phyloP scores from a whole-genome alignment of 1,284 basidiomycete species.

The Ceratorhiza oryzae-sativae region DNA sequence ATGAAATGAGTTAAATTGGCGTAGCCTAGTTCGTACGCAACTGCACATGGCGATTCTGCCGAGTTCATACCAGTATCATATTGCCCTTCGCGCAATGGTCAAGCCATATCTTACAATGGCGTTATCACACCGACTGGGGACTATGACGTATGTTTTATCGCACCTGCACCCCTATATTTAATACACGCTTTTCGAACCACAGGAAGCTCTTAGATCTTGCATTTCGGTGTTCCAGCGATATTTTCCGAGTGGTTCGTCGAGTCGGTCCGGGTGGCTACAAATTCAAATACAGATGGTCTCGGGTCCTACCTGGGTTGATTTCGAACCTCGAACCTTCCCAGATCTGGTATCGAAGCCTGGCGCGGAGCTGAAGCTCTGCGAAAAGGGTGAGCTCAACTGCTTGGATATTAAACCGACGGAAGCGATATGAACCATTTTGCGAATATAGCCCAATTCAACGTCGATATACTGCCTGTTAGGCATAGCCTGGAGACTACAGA shows the following conservation, averaged over 20 bases:
- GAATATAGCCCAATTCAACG: slow-evolving; percentile 5
- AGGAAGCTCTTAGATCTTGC: slow-evolving; percentile 1
- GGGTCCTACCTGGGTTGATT: slow-evolving; percentile 2
- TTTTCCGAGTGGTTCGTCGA: neutral
- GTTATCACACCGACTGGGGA: slow-evolving; percentile 12
- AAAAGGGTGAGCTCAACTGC: neutral
- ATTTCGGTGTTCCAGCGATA: slow-evolving; percentile 1
- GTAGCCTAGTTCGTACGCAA: neutral
- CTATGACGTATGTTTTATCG: slow-evolving; percentile 7
- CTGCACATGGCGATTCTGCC: neutral
- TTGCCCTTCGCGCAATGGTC: neutral
- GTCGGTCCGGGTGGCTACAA: neutral
- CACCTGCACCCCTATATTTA: too few relatives aligned
- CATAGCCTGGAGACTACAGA: neutral
- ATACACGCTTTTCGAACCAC: neutral
- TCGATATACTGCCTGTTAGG: slow-evolving; percentile 8
- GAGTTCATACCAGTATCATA: neutral
- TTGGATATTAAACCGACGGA: too few relatives aligned
- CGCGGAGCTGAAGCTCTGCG: slow-evolving; percentile 10
- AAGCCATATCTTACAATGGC: neutral
- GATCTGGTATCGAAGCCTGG: neutral
- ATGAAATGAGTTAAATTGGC: neutral
- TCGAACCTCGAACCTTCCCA: neutral
- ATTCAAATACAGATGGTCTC: neutral
- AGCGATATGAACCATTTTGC: neutral